Evolutionary conservation across 2,329 filamentous ascomycete genomes (phyloP).

Genomic region (Penicillium glabrum): DNA sequence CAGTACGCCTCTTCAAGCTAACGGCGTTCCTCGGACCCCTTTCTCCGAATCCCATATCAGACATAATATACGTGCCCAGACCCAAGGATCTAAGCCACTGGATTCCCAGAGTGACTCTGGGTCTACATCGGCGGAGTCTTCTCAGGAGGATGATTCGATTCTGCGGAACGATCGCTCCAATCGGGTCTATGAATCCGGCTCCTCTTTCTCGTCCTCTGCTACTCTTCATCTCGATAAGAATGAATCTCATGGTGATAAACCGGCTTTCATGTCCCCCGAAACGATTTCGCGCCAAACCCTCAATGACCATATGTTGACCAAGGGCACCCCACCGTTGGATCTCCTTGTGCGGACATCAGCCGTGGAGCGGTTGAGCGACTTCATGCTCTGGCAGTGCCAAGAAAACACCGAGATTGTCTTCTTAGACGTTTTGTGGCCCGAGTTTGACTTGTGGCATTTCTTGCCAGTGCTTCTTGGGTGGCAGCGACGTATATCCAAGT

Average conservation of each 20-base stretch:
- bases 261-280: conserved; percentile 71
- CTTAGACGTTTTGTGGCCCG: conserved; percentile 88
- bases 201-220: conserved; percentile 48
- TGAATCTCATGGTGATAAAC: conserved; percentile 29
- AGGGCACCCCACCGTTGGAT: conserved; percentile 81
- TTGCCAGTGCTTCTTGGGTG: conserved; percentile 90
- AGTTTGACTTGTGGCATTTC: conserved; percentile 93
- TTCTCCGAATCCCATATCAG: conserved; percentile 88
- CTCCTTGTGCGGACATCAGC: conserved; percentile 90
- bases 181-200: conserved; percentile 33
- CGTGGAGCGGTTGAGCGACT: conserved; percentile 89
- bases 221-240: conserved; percentile 48
- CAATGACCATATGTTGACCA: conserved; percentile 83
- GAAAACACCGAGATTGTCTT: conserved; percentile 91
- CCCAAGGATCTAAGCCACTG: conserved; percentile 39
- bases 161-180: conserved; percentile 20
- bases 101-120: conserved; percentile 50
- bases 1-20: conserved; percentile 64
- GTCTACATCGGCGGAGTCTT: conserved; percentile 41
- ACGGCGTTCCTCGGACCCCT: conserved; percentile 53
- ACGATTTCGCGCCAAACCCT: conserved; percentile 81
- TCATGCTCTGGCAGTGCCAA: conserved; percentile 98
- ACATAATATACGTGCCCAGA: conserved; percentile 74
- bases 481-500: conserved; percentile 67
- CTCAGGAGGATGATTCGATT: conserved; percentile 46